A percentile compares a stretch with the other conserved stretches of the same genome.
Evolutionary conservation across 805 yeast genomes (phyloP).

Genomic region (Ogataea corticis): DNA sequence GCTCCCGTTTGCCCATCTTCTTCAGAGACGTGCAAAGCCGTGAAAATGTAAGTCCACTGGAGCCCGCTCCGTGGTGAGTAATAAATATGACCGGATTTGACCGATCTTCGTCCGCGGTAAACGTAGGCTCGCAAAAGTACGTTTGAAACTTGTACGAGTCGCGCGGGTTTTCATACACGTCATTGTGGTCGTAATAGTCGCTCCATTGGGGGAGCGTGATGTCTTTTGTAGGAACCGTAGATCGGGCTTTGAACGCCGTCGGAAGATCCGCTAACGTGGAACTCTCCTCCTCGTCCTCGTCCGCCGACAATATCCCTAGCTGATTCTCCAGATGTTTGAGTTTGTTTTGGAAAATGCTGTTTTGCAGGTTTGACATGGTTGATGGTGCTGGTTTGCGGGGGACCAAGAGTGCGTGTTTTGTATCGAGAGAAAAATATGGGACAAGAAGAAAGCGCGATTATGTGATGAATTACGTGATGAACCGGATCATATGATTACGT

Average conservation of each 20-base stretch:
- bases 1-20: slow-evolving; percentile 28
- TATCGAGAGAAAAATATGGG: no score
- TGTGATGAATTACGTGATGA: no score
- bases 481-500: no score
- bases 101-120: slow-evolving; percentile 11
- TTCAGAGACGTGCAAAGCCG: slow-evolving; percentile 47
- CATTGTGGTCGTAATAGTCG: slow-evolving; percentile 36
- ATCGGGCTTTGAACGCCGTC: not conserved
- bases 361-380: slow-evolving; percentile 31
- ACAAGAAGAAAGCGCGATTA: no score
- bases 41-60: slow-evolving; percentile 79
- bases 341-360: slow-evolving; percentile 25
- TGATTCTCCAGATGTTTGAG: slow-evolving; percentile 23
- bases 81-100: slow-evolving; percentile 59
- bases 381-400: not conserved
- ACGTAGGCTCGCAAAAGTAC: slow-evolving; percentile 55
- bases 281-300: slow-evolving; percentile 17
- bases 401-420: not conserved
- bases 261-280: slow-evolving; percentile 11
- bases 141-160: slow-evolving; percentile 46
- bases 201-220: slow-evolving; percentile 30
- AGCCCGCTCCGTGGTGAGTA: slow-evolving; percentile 95
- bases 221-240: not conserved
- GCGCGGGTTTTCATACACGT: slow-evolving; percentile 19
- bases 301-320: slow-evolving; percentile 21